phyloP scores from a whole-genome alignment of 1,284 basidiomycete species.

The Entoloma clypeatum region DNA sequence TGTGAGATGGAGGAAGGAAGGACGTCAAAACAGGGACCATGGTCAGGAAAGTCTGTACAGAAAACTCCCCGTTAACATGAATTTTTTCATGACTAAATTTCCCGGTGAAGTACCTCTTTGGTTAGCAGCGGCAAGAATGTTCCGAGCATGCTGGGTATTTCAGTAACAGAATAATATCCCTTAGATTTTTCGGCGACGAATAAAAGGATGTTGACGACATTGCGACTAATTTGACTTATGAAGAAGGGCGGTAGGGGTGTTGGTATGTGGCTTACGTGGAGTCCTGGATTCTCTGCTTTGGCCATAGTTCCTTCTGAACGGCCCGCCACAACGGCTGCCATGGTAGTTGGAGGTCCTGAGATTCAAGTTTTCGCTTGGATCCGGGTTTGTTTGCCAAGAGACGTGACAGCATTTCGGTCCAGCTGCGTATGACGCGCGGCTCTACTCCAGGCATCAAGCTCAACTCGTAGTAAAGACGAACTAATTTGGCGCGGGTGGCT shows the following conservation, averaged over 20 bases:
- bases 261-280: slow-evolving; percentile 37
- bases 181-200: slow-evolving; percentile 70
- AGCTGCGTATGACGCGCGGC: slow-evolving; percentile 62
- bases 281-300: slow-evolving; percentile 58
- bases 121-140: slow-evolving; percentile 68
- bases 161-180: slow-evolving; percentile 63
- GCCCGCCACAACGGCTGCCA: slow-evolving; percentile 75
- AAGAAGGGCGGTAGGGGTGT: slow-evolving; percentile 10
- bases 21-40: slow-evolving; percentile 72
- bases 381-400: slow-evolving; percentile 66
- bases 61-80: slow-evolving; percentile 9
- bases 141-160: slow-evolving; percentile 71
- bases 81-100: slow-evolving; percentile 3
- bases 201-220: slow-evolving; percentile 65
- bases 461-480: slow-evolving; percentile 78
- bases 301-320: slow-evolving; percentile 71
- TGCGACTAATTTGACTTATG: slow-evolving; percentile 41
- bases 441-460: slow-evolving; percentile 74
- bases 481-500: slow-evolving; percentile 72
- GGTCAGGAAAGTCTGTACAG: slow-evolving; percentile 52
- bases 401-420: slow-evolving; percentile 70
- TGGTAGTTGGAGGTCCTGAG: slow-evolving; percentile 65
- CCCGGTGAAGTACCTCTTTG: slow-evolving; percentile 42
- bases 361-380: slow-evolving; percentile 58
- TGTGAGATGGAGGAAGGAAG: slow-evolving; percentile 71